Base-by-base conservation (phyloP, 257 asterid genomes). In the Thymus mandschuricus region DNA sequence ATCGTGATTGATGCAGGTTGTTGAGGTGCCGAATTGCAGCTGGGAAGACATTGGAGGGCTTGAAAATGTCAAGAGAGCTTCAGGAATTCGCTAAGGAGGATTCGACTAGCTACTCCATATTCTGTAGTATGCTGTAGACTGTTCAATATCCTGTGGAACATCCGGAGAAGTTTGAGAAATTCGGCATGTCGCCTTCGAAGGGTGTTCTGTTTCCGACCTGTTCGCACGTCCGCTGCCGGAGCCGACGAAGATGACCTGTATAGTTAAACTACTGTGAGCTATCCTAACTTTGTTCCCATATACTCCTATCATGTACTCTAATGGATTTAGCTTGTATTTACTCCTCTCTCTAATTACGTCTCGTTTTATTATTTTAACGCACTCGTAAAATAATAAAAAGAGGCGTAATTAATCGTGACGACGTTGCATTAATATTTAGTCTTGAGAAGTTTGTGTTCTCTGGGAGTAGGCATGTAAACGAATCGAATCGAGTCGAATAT, bases 61-160 rank as follows among this genome's bases (percentile, higher is more conserved):
- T 31, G 89, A 82, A 58, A 84, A 80, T 50, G 85, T 84, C 66
- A 84, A 84, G 81, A 75, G 87, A 83, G 75, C 87, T 83, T 75
- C 87, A 83, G 60, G 87, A 83, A n/a, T n/a, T n/a, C n/a, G n/a
- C n/a, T n/a, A n/a, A 62, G 48, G 44, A 21, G 2, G 78, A 52
- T 38, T 60, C 11, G 34, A 55, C 11, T 35, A 41, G n/a, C 60
- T 31, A 57, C 41, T 63, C 68, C 35, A 13, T 31, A 30, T 71
- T 52, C 41, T 54, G 58, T 59, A 28, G 27, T 56, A 34, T 80
- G 69, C 55, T 71, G 67, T 70, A 86, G 91, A 84, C 87, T 27
- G 87, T 86, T 52, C 91, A 84, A 79, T 84, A 86, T 73, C 91
- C 89, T 0, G 86, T 86, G 81, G 91, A 86, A 43, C 91, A 86